These are phyloP conservation scores for Salvia splendens DNA, from an alignment of 257 asterid species.

Conservation along the genomic window DNA sequence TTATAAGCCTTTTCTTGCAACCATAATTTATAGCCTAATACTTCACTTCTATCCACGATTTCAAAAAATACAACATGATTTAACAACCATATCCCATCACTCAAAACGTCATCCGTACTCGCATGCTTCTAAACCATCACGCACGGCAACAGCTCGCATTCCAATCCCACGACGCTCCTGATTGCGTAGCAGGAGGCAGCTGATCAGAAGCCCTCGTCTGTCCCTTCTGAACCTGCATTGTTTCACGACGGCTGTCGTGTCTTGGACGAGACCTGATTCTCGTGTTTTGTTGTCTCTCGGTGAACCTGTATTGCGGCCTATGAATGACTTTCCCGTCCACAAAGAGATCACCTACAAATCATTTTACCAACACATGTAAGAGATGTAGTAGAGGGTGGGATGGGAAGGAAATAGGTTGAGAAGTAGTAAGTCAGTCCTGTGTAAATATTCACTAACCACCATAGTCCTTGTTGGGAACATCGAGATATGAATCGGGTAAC, in stretches of 20 bases:
- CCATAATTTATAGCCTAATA: too few relatives aligned
- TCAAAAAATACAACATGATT: too few relatives aligned
- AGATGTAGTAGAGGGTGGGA: not conserved
- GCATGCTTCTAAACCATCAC: slow-evolving; percentile 18
- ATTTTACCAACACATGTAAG: slow-evolving; percentile 23
- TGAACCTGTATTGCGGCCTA: slow-evolving; percentile 73
- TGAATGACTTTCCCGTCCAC: slow-evolving; percentile 79
- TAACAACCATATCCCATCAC: too few relatives aligned
- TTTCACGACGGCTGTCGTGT: slow-evolving; percentile 74
- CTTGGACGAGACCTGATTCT: slow-evolving; percentile 76
- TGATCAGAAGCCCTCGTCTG: slow-evolving; percentile 20
- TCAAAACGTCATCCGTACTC: too few relatives aligned
- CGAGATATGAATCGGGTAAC: slow-evolving; percentile 86
- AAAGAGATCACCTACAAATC: slow-evolving; percentile 63
- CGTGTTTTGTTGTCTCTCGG: slow-evolving; percentile 55
- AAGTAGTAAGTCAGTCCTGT: not conserved
- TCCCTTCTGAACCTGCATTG: slow-evolving; percentile 55
- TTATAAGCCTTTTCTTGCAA: too few relatives aligned
- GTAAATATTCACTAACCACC: slow-evolving; percentile 62
- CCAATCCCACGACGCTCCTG: slow-evolving; percentile 1
- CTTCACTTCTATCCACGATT: too few relatives aligned
- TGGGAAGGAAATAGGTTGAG: not conserved
- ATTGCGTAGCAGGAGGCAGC: slow-evolving; percentile 17
- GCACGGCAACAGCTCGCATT: slow-evolving; percentile 15
- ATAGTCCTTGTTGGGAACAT: slow-evolving; percentile 81